Conservation (phyloP, 2,329 filamentous ascomycete species). For the Dothideomycetidae sp. region DNA sequence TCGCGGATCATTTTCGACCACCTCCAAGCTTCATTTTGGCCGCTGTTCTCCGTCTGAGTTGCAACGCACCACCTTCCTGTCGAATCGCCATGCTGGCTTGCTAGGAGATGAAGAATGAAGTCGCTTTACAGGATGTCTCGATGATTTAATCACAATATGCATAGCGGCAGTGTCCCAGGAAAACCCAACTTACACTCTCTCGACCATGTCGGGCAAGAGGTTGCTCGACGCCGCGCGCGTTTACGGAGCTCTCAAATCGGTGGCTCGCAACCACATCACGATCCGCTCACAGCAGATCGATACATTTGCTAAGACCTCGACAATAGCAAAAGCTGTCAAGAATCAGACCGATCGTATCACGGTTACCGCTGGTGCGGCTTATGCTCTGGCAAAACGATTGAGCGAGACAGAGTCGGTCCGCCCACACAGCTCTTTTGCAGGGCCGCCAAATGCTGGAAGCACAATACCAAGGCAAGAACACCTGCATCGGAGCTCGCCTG, state of each 20-base stretch:
- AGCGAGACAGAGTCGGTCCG: slow-evolving; percentile 34
- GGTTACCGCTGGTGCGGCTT: slow-evolving; percentile 46
- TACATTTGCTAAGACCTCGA: slow-evolving; percentile 49
- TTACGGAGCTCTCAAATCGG: slow-evolving; percentile 32
- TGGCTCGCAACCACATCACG: slow-evolving; percentile 40
- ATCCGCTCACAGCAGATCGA: slow-evolving; percentile 49
- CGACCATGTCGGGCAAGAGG: slow-evolving; percentile 36
- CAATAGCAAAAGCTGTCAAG: slow-evolving; percentile 47
- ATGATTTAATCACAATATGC: too few species aligned
- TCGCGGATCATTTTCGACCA: too few species aligned
- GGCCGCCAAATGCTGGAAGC: slow-evolving; percentile 3
- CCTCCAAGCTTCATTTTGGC: too few species aligned
- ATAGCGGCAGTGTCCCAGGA: too few species aligned
- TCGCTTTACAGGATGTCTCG: too few species aligned
- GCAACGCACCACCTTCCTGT: too few species aligned
- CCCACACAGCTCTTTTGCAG: slow-evolving; percentile 14
- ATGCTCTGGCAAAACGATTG: slow-evolving; percentile 43
- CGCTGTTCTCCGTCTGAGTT: too few species aligned
- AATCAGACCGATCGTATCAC: slow-evolving; percentile 47
- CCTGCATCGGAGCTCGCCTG: slow-evolving; percentile 8
- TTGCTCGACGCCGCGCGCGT: slow-evolving; percentile 38
- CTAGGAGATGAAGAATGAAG: too few species aligned
- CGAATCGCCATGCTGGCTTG: too few species aligned
- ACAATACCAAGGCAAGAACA: slow-evolving; percentile 21
- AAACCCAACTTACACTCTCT: too few species aligned